These are phyloP conservation scores for Tricholoma saponaceum DNA, from an alignment of 768 basidiomycete genomes.

Conservation along the genomic window DNA sequence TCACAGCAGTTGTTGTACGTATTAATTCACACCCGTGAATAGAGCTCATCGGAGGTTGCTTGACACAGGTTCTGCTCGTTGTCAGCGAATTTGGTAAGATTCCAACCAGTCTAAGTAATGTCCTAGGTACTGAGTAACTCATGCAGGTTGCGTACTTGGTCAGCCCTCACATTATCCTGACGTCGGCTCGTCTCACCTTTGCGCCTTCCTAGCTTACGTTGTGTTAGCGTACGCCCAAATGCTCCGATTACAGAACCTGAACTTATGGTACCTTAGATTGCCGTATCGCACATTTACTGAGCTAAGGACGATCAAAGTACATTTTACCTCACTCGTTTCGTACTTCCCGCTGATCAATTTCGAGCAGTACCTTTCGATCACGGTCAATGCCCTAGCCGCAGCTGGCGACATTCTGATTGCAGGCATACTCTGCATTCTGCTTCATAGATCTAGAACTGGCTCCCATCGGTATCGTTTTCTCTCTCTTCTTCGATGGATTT, in stretches of 20 bases:
- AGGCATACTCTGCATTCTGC: too few species aligned
- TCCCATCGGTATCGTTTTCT: conserved; percentile 32
- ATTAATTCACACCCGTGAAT: background rate
- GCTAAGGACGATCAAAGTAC: conserved; percentile 33
- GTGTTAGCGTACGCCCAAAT: conserved; percentile 27
- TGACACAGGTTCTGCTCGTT: too few species aligned
- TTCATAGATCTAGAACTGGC: too few species aligned
- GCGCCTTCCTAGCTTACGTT: conserved; percentile 24
- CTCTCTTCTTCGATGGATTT: background rate
- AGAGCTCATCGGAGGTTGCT: conserved; percentile 15
- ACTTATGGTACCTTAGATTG: conserved; percentile 15
- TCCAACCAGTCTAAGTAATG: background rate
- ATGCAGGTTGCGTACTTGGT: conserved; percentile 28
- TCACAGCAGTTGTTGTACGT: conserved; percentile 32
- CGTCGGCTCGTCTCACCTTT: background rate
- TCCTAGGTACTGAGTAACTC: too few species aligned
- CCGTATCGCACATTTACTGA: conserved; percentile 29
- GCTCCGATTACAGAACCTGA: background rate
- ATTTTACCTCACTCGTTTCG: background rate
- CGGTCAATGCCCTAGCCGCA: conserved; percentile 42
- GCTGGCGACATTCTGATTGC: conserved; percentile 47
- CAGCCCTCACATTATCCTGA: conserved; percentile 8
- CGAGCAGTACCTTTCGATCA: conserved; percentile 32
- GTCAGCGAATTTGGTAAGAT: conserved; percentile 36
- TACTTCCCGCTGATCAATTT: background rate